phyloP scores from a whole-genome alignment of 345 rosid genomes.

The Arabidopsis arenosa region DNA sequence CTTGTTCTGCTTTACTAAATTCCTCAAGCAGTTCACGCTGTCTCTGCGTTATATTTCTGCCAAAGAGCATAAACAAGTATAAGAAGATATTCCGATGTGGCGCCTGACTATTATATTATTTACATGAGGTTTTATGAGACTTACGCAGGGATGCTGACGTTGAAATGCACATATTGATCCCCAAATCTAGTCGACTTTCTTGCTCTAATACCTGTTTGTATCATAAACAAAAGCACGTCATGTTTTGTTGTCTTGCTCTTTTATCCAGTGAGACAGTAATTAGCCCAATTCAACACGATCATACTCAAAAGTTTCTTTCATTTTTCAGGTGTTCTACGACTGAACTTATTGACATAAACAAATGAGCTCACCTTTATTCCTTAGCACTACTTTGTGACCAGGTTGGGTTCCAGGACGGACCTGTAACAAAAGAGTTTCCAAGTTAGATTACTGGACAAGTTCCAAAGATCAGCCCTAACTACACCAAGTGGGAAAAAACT shows the following conservation, averaged over 20 bases:
- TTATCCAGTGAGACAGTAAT: neutral
- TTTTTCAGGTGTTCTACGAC: slow-evolving; percentile 8
- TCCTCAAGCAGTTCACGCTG: slow-evolving; percentile 93
- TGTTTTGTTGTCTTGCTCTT: neutral
- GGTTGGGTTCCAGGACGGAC: slow-evolving; percentile 97
- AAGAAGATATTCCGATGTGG: neutral
- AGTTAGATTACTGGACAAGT: slow-evolving; percentile 17
- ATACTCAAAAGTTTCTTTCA: neutral
- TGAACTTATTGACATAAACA: slow-evolving; percentile 11
- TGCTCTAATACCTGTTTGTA: slow-evolving; percentile 72
- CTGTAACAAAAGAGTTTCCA: slow-evolving; percentile 49
- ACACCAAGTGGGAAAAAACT: neutral
- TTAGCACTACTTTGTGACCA: slow-evolving; percentile 96
- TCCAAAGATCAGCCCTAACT: neutral
- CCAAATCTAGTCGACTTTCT: slow-evolving; percentile 76
- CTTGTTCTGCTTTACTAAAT: slow-evolving; percentile 87
- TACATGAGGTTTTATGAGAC: slow-evolving; percentile 36
- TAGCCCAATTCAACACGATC: neutral
- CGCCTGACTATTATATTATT: neutral
- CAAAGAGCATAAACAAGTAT: neutral
- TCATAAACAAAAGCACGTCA: slow-evolving; percentile 1
- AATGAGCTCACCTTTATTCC: slow-evolving; percentile 79
- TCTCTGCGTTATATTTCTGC: slow-evolving; percentile 79
- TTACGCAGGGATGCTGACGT: slow-evolving; percentile 87
- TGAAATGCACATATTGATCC: slow-evolving; percentile 94